Evolutionary conservation across 441 rosid species (phyloP).

Genomic region (Codiaeum variegatum): DNA sequence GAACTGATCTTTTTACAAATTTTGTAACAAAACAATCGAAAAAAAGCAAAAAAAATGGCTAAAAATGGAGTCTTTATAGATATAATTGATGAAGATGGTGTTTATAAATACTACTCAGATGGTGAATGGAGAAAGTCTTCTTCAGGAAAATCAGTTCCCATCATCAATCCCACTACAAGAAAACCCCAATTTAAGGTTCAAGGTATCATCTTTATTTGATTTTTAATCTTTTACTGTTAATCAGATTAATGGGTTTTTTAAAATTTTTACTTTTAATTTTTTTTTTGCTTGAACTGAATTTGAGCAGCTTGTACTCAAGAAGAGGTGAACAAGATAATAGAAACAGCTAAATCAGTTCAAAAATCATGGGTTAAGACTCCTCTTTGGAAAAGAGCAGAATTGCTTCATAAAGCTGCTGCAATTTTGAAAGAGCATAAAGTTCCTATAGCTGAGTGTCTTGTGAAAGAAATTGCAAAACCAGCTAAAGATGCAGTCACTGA

Average conservation of each 20-base stretch:
- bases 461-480: conserved; percentile 96
- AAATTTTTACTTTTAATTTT: neutral
- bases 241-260: too few species aligned
- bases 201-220: conserved; percentile 32
- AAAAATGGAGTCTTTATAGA: conserved; percentile 74
- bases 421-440: conserved; percentile 76
- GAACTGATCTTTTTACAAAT: too few species aligned
- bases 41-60: conserved; percentile 71
- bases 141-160: conserved; percentile 74
- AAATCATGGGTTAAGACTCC: conserved; percentile 95
- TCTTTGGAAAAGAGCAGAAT: conserved; percentile 93
- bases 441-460: conserved; percentile 81
- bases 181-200: conserved; percentile 90
- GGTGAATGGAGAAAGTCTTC: conserved; percentile 82
- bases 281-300: neutral
- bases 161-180: conserved; percentile 78
- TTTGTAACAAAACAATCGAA: too few species aligned
- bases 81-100: conserved; percentile 61
- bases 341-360: conserved; percentile 67
- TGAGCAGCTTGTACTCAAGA: conserved; percentile 83
- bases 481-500: conserved; percentile 94
- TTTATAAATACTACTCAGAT: conserved; percentile 69
- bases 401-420: conserved; percentile 91
- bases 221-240: too few species aligned
- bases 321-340: conserved; percentile 92